Conservation (phyloP, 331 rosid genomes). For the Pyrus hybrid region DNA sequence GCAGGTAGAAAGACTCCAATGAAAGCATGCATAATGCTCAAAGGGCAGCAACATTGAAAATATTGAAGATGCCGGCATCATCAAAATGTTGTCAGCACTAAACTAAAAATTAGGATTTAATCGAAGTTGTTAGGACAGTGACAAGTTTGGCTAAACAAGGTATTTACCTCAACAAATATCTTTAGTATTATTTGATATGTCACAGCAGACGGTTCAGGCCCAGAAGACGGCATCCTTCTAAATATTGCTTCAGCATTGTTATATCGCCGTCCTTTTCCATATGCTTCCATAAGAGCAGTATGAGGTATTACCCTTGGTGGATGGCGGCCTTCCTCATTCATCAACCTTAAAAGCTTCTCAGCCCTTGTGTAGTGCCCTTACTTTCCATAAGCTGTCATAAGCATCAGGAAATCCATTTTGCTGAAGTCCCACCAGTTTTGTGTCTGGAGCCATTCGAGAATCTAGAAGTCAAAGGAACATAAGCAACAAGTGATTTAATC, state of each 20-base stretch:
- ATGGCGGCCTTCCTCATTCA: conserved; percentile 69
- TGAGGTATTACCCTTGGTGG: conserved; percentile 66
- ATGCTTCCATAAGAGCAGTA: conserved; percentile 97
- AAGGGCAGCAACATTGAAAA: not conserved
- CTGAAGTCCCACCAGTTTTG: conserved; percentile 90
- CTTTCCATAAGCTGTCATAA: conserved; percentile 89
- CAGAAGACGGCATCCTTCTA: conserved; percentile 71
- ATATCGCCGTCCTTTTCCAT: conserved; percentile 69
- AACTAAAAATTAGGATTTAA: not conserved
- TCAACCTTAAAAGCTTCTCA: conserved; percentile 56
- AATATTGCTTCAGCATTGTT: conserved; percentile 86
- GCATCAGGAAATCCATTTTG: conserved; percentile 85
- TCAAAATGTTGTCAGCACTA: not conserved
- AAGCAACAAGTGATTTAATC: conserved; percentile 8
- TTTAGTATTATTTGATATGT: conserved; percentile 84
- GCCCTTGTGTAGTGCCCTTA: conserved; percentile 69
- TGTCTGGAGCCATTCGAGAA: conserved; percentile 77
- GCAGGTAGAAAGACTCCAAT: conserved; percentile 18
- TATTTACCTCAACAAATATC: conserved; percentile 59
- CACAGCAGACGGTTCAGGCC: conserved; percentile 86
- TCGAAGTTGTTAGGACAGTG: not conserved
- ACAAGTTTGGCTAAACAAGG: not conserved
- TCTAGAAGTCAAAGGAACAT: conserved; percentile 31
- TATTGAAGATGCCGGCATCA: not conserved
- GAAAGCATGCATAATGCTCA: not conserved